Base-by-base conservation (phyloP, 1,284 basidiomycete species). In the Austroboletus niveus region DNA sequence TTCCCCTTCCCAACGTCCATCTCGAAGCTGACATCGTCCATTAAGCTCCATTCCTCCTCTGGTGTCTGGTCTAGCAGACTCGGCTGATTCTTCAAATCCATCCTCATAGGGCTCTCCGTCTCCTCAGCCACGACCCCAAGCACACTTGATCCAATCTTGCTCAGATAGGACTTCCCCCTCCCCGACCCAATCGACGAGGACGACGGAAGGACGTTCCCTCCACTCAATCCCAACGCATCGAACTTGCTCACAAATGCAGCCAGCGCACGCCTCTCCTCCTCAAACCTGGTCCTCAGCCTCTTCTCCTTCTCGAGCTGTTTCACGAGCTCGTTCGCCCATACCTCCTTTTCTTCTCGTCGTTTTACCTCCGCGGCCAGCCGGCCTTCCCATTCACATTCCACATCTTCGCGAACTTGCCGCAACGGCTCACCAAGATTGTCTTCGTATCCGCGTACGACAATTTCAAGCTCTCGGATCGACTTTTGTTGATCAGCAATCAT, bases 211-310 rank as follows among this genome's bases (percentile, higher is more conserved):
- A 66, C 12, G 5, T 72, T 69, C 4, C 74, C 59, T 8, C 72
- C 75, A 5, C 65, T 63, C 30, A 84, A 68, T 0, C 82, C 84
- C 11, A 87, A 64, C 4, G 85, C 78, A 65, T 92, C 89, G 60
- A 91, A 89, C 65, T 84, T 87, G 65, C 74, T 77, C 32, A 92
- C 89, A 58, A 92, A 92, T 4, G 86, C 78, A 2, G 85, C 79
- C 31, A 92, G 74, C 3, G 86, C 89, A 11, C 81, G 75, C 38
- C 88, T 78, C 66, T 91, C 87, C 48, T 85, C 85, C 64, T 91
- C 88, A 45, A 90, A 70, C 58, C 82, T 82, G 41, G 72, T 65
- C 34, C 86, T 73, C 42, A 81, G 77, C 74, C 78, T 82, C 63
- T 81, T 85, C 73, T 91, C 88, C 63, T 82, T 87, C 58, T 90